phyloP scores from a whole-genome alignment of 139 green algal genomes.

The Asterochloris sp. region DNA sequence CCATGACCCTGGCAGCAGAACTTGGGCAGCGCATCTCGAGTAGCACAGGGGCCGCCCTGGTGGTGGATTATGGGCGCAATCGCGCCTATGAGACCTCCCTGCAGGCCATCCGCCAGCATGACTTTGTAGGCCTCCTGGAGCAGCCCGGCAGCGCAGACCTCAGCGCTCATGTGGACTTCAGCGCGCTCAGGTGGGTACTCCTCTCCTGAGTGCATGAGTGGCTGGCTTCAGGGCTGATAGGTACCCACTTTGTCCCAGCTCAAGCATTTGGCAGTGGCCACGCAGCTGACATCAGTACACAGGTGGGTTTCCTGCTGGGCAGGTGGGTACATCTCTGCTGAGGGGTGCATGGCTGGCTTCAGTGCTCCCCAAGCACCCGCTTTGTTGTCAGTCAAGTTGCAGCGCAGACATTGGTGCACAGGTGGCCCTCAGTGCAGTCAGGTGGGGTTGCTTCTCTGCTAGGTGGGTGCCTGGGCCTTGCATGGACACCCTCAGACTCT shows the following conservation, averaged over 20 bases:
- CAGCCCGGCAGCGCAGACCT: slow-evolving; percentile 83
- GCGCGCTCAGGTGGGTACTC: slow-evolving; percentile 40
- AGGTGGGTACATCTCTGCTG: not conserved
- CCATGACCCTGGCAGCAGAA: slow-evolving; percentile 61
- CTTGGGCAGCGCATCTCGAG: slow-evolving; percentile 67
- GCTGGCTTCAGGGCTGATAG: not conserved
- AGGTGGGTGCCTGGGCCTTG: no score
- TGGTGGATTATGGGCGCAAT: slow-evolving; percentile 94
- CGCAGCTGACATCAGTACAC: not conserved
- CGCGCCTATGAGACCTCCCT: slow-evolving; percentile 69
- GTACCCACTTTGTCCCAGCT: not conserved
- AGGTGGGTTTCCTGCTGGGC: not conserved
- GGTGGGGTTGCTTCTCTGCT: no score
- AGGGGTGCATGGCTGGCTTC: not conserved
- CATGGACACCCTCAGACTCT: no score
- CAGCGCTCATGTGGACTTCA: slow-evolving; percentile 92
- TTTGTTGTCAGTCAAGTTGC: no score
- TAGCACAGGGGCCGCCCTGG: slow-evolving; percentile 77
- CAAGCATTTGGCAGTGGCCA: not conserved
- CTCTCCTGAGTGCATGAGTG: not conserved
- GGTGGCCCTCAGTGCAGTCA: no score
- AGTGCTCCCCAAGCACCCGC: no score
- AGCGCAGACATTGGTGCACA: no score
- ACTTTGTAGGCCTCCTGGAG: slow-evolving; percentile 64
- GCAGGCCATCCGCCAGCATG: slow-evolving; percentile 57